A percentile compares a stretch with the other conserved stretches of the same genome.
phyloP scores from a whole-genome alignment of 2,329 filamentous ascomycete species.

The Penicillium brasilianum region DNA sequence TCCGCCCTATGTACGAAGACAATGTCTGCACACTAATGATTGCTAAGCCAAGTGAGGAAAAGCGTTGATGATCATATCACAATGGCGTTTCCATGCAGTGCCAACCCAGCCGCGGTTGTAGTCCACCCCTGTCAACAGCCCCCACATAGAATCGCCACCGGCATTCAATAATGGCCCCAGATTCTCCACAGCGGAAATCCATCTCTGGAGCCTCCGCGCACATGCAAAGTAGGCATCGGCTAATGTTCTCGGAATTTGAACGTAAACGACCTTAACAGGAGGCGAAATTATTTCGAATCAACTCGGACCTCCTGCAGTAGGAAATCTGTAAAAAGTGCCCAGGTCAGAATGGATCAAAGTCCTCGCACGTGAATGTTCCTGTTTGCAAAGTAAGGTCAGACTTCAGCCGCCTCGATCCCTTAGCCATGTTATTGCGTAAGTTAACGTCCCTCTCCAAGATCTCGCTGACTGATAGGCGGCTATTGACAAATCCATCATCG shows the following conservation, averaged over 20 bases:
- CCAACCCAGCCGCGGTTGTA: not conserved
- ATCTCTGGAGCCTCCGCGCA: constrained; percentile 1
- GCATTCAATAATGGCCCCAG: constrained; percentile 15
- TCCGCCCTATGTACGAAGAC: not conserved
- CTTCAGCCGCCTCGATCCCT: no score
- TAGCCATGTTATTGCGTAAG: no score
- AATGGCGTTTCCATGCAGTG: not conserved
- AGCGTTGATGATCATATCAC: constrained; percentile 1
- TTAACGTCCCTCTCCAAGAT: not conserved
- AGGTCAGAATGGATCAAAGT: no score
- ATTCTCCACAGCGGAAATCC: constrained; percentile 13
- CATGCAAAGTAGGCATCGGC: not conserved
- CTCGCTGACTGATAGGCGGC: no score
- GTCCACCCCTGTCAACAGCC: constrained; percentile 7
- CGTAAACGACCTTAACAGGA: not conserved
- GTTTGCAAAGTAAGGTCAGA: no score
- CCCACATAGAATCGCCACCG: constrained; percentile 16
- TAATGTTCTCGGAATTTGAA: not conserved
- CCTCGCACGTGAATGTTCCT: no score
- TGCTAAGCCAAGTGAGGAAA: not conserved
- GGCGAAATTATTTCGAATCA: not conserved
- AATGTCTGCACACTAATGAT: constrained; percentile 4
- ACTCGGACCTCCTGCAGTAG: no score
- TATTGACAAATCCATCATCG: not conserved
- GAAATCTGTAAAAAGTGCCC: no score